Evolutionary conservation across 805 yeast genomes (phyloP).

Genomic region (Diddensiella transvaalensis): DNA sequence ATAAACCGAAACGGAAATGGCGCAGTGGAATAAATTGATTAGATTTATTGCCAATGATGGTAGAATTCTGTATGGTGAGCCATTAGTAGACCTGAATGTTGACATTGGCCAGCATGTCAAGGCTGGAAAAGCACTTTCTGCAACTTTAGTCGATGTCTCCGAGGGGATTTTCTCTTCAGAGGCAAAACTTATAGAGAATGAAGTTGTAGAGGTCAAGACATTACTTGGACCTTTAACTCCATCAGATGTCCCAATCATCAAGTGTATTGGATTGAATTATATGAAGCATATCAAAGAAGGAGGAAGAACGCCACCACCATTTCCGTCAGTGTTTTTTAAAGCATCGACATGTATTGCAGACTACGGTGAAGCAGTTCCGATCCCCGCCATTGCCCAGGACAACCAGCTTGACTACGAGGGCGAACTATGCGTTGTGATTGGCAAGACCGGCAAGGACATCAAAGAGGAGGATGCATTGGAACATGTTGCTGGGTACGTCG

Average conservation of each 20-base stretch:
- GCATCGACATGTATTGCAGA: slow-evolving; percentile 18
- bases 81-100: slow-evolving; percentile 32
- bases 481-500: slow-evolving; percentile 47
- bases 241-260: slow-evolving; percentile 14
- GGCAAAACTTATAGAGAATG: slow-evolving; percentile 11
- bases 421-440: slow-evolving; percentile 49
- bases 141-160: slow-evolving; percentile 11
- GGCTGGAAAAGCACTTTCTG: slow-evolving; percentile 8
- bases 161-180: slow-evolving; percentile 16
- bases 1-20: no score
- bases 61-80: slow-evolving; percentile 45
- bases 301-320: slow-evolving; percentile 21
- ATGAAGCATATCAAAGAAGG: slow-evolving; percentile 20
- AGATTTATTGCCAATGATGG: slow-evolving; percentile 48
- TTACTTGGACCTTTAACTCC: slow-evolving; percentile 16
- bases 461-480: slow-evolving; percentile 39
- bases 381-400: slow-evolving; percentile 20
- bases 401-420: slow-evolving; percentile 46
- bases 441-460: slow-evolving; percentile 43
- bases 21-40: slow-evolving; percentile 38
- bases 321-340: slow-evolving; percentile 19
- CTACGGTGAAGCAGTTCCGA: slow-evolving; percentile 15
- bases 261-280: slow-evolving; percentile 18
- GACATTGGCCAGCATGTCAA: slow-evolving; percentile 10
- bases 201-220: slow-evolving; percentile 10